Evolutionary conservation across 2,329 filamentous ascomycete species (phyloP).

Genomic region (Exophiala mesophila): DNA sequence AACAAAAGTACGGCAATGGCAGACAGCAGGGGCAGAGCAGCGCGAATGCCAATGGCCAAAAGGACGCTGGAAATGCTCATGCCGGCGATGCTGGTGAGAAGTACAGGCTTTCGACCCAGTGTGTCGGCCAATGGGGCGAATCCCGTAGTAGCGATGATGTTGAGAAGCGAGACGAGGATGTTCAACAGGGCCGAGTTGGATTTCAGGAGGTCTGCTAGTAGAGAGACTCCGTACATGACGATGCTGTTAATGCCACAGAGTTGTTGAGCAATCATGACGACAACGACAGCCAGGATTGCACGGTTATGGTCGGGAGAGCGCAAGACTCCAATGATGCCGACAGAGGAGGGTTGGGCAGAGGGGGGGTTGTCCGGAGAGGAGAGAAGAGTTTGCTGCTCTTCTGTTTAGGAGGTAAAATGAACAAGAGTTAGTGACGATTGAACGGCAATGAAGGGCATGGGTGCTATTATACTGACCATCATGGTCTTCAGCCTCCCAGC

Average conservation of each 20-base stretch:
- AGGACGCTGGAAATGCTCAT: conserved; percentile 75
- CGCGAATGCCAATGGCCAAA: conserved; percentile 74
- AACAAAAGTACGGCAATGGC: conserved; percentile 78
- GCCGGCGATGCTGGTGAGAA: conserved; percentile 75
- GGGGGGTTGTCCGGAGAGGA: conserved; percentile 25
- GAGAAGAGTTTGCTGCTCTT: conserved; percentile 69
- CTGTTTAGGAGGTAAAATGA: conserved; percentile 27
- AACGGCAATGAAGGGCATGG: conserved; percentile 4
- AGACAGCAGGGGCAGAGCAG: conserved; percentile 67
- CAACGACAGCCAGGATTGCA: conserved; percentile 72
- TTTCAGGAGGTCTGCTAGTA: conserved; percentile 75
- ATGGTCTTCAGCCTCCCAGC: conserved; percentile 44
- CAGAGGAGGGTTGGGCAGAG: conserved; percentile 33
- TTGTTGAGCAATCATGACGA: conserved; percentile 90
- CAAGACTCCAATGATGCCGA: conserved; percentile 57
- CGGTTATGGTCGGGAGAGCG: conserved; percentile 64
- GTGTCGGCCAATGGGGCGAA: conserved; percentile 78
- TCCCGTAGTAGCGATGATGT: conserved; percentile 73
- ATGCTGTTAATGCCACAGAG: conserved; percentile 96
- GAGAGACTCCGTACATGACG: conserved; percentile 95
- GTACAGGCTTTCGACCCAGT: conserved; percentile 78
- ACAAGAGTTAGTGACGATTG: background rate
- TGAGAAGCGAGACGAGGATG: conserved; percentile 79
- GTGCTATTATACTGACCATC: conserved; percentile 8
- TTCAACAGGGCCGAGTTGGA: conserved; percentile 78